Percentiles rank a stretch among this genome's conserved stretches.
phyloP scores from a whole-genome alignment of 164 flowering plant species.

The Cinnamomum micranthum region DNA sequence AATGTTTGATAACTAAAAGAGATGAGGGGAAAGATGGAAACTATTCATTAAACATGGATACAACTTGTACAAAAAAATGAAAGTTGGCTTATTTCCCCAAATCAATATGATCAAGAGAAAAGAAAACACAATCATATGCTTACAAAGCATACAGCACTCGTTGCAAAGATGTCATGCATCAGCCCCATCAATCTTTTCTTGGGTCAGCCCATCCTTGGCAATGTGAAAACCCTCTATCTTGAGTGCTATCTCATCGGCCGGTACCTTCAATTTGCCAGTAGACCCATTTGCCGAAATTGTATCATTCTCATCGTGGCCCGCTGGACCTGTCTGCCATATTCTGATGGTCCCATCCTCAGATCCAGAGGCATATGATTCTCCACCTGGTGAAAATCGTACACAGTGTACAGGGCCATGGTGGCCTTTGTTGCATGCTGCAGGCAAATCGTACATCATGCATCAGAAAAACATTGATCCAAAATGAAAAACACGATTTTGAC shows the following conservation, averaged over 20 bases:
- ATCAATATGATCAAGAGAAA: conserved; percentile 1
- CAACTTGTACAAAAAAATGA: conserved; percentile 9
- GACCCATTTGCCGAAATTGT: conserved; percentile 34
- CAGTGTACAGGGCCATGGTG: conserved; percentile 99
- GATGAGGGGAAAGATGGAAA: background rate
- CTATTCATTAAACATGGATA: background rate
- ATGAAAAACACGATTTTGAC: background rate
- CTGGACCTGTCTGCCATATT: conserved; percentile 87
- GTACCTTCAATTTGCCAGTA: conserved; percentile 43
- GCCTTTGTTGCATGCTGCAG: conserved; percentile 91
- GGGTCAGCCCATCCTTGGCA: conserved; percentile 38
- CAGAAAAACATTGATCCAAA: background rate
- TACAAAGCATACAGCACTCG: background rate
- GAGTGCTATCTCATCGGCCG: conserved; percentile 47
- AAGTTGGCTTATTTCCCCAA: conserved; percentile 1
- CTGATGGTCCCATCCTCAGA: conserved; percentile 98
- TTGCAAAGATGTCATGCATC: conserved; percentile 7
- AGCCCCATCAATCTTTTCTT: conserved; percentile 34
- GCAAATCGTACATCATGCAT: too few relatives aligned
- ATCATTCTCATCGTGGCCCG: conserved; percentile 41
- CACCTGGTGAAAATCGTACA: conserved; percentile 88
- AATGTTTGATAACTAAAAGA: background rate
- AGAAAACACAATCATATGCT: conserved; percentile 1
- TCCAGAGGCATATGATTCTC: conserved; percentile 96
- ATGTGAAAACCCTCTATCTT: conserved; percentile 69